Conservation (phyloP, 768 basidiomycete genomes). For the Rhodosporidiobolus odoratus region DNA sequence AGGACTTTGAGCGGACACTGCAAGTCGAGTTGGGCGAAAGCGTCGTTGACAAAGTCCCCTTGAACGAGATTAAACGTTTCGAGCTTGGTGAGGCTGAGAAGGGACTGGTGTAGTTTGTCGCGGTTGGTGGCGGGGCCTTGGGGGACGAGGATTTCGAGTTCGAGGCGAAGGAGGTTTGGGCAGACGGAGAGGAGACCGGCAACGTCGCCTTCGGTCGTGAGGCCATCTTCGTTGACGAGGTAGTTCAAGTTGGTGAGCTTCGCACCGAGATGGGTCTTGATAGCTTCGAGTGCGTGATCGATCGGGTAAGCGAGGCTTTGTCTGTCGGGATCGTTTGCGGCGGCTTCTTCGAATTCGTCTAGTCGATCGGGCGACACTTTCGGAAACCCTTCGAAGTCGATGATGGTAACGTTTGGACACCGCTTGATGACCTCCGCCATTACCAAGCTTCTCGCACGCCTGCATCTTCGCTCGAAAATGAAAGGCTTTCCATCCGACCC, state of each 20-base stretch:
- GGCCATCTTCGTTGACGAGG: conserved; percentile 21
- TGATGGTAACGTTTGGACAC: background rate
- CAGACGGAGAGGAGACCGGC: conserved; percentile 2
- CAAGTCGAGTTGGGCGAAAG: conserved; percentile 5
- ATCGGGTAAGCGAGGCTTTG: background rate
- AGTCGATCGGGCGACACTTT: background rate
- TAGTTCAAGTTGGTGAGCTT: conserved; percentile 1
- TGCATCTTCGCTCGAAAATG: background rate
- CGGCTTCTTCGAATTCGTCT: conserved; percentile 2
- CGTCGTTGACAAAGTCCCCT: conserved; percentile 17
- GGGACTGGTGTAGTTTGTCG: background rate
- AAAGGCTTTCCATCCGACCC: background rate
- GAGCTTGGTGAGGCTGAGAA: conserved; percentile 14
- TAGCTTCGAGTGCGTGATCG: conserved; percentile 23
- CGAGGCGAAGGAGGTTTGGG: conserved; percentile 18
- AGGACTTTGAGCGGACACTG: conserved; percentile 1
- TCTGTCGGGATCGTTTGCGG: background rate
- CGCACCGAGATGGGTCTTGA: conserved; percentile 1
- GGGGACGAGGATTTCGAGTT: conserved; percentile 3
- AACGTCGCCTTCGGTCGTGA: conserved; percentile 11
- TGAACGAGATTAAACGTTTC: conserved; percentile 21
- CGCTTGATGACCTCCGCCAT: conserved; percentile 10
- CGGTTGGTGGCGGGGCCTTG: background rate
- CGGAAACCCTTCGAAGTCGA: conserved; percentile 23
- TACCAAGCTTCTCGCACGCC: conserved; percentile 8